Evolutionary conservation across 2,329 filamentous ascomycete genomes (phyloP).

Genomic region (Furcasterigmium furcatum): DNA sequence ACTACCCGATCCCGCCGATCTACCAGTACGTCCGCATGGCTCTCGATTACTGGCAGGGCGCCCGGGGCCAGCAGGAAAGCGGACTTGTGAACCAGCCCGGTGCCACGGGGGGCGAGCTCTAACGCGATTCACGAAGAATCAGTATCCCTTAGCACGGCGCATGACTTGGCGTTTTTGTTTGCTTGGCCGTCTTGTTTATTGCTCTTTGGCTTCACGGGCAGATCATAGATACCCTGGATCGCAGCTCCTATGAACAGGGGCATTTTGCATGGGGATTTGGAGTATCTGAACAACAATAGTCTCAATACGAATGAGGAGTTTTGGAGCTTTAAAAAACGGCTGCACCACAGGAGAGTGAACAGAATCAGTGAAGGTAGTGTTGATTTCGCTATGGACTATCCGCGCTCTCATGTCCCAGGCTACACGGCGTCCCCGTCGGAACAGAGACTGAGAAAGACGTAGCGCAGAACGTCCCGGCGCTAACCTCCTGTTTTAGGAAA

Average conservation of each 20-base stretch:
- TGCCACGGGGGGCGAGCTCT: not conserved
- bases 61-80: not conserved
- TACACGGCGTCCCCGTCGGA: not conserved
- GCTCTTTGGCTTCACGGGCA: not conserved
- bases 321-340: too few species aligned
- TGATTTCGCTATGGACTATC: not conserved
- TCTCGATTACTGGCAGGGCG: not conserved
- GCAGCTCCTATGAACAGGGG: not conserved
- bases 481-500: not conserved
- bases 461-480: not conserved
- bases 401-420: not conserved
- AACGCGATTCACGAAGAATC: too few species aligned
- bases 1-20: conserved; percentile 59
- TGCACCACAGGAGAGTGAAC: too few species aligned
- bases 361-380: not conserved
- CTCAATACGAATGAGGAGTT: too few species aligned
- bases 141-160: not conserved
- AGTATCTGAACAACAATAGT: too few species aligned
- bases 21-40: conserved; percentile 20
- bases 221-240: not conserved
- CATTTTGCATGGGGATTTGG: not conserved
- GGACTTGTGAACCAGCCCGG: not conserved
- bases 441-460: too few species aligned
- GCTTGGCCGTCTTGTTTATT: not conserved
- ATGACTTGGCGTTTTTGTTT: not conserved